Conservation (phyloP, 306 rosid species). For the Psophocarpus tetragonolobus region DNA sequence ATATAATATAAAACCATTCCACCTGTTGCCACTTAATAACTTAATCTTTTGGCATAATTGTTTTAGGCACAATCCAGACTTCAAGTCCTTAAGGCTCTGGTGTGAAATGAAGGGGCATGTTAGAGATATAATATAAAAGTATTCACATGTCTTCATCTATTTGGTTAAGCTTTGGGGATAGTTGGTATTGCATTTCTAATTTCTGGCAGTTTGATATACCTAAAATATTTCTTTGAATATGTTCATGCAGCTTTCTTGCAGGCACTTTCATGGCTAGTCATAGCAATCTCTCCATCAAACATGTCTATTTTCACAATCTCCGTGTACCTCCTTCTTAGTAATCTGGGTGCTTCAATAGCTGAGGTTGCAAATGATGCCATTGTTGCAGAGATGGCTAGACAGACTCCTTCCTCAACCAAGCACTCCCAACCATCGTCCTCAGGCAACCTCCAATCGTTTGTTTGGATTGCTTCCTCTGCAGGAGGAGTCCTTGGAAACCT, state of each 20-base stretch:
- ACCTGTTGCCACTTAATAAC: neutral
- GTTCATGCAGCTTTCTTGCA: conserved; percentile 79
- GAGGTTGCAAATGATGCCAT: conserved; percentile 98
- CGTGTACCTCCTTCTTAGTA: conserved; percentile 75
- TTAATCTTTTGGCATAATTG: neutral
- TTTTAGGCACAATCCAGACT: neutral
- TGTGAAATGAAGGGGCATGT: neutral
- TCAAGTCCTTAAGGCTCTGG: neutral
- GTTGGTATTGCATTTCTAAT: conserved; percentile 18
- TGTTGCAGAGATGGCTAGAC: conserved; percentile 82
- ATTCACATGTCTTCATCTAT: neutral
- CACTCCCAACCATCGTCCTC: conserved; percentile 50
- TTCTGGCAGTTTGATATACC: neutral
- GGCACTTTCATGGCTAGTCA: conserved; percentile 84
- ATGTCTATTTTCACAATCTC: conserved; percentile 60
- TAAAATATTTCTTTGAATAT: conserved; percentile 22
- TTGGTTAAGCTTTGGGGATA: neutral
- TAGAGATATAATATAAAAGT: neutral
- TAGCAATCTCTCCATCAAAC: conserved; percentile 68
- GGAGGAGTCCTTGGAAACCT: conserved; percentile 94
- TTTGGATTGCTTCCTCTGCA: conserved; percentile 82
- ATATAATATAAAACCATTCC: neutral
- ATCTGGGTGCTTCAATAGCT: conserved; percentile 88
- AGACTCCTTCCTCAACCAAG: conserved; percentile 49
- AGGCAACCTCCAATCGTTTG: conserved; percentile 84